A percentile compares a stretch with the other conserved stretches of the same genome.
Conservation (phyloP, 2,329 filamentous ascomycete genomes). For the Fonsecaea nubica region DNA sequence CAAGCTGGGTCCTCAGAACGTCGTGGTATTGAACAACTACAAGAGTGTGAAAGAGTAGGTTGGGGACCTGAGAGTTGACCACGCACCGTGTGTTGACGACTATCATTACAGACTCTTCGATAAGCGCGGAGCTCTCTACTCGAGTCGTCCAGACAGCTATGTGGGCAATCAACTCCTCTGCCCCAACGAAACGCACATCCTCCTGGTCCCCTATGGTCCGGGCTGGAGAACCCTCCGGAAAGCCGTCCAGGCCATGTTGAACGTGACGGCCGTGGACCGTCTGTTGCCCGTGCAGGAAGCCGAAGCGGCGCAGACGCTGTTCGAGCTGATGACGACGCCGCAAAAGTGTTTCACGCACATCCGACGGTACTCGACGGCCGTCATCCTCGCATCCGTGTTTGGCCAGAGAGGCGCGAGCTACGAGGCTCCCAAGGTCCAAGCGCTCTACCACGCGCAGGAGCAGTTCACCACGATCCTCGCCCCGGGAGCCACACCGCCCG, state of each 20-base stretch:
- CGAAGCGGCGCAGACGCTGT: constrained; percentile 9
- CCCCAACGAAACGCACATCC: constrained; percentile 22
- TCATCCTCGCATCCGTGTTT: constrained; percentile 22
- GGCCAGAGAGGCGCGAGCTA: constrained; percentile 18
- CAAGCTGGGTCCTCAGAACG: constrained; percentile 27
- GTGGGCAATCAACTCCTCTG: constrained; percentile 44
- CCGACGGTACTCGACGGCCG: constrained; percentile 13
- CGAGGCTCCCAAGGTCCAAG: constrained; percentile 14
- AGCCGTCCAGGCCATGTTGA: constrained; percentile 20
- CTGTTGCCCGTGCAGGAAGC: constrained; percentile 12
- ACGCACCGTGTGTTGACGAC: background rate
- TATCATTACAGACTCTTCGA: constrained; percentile 44
- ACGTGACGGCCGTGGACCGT: constrained; percentile 14
- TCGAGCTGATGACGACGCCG: constrained; percentile 11
- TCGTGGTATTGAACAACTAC: constrained; percentile 25
- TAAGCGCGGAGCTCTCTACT: constrained; percentile 15
- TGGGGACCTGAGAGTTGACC: background rate
- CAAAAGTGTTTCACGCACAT: constrained; percentile 17
- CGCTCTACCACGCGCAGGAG: constrained; percentile 20
- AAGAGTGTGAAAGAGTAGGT: constrained; percentile 22
- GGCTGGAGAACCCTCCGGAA: constrained; percentile 37
- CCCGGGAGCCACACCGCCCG: constrained; percentile 35
- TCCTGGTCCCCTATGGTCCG: constrained; percentile 41
- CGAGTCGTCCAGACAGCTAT: constrained; percentile 45
- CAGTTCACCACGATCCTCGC: constrained; percentile 22